Evolutionary conservation across 1,284 basidiomycete species (phyloP).

Genomic region (Cryptococcus sp.): DNA sequence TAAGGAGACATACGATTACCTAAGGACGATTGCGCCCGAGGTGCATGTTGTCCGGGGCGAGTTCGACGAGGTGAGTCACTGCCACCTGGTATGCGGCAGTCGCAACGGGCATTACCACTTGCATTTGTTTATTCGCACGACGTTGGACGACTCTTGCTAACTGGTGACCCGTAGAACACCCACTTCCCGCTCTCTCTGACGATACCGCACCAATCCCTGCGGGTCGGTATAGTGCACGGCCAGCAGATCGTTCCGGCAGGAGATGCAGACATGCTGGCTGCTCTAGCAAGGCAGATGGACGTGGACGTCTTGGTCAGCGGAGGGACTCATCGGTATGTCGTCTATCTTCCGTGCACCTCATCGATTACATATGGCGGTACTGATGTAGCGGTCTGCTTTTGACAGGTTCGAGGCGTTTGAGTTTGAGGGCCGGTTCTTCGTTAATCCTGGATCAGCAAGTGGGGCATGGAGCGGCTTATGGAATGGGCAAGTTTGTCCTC

Average conservation of each 20-base stretch:
- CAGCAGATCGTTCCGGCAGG: constrained; percentile 93
- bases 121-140: neutral
- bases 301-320: constrained; percentile 94
- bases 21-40: constrained; percentile 94
- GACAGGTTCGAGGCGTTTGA: constrained; percentile 89
- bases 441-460: constrained; percentile 94
- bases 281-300: constrained; percentile 91
- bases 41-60: constrained; percentile 91
- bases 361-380: no score
- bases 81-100: neutral
- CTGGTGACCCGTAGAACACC: constrained; percentile 32
- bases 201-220: constrained; percentile 74
- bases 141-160: neutral
- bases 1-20: constrained; percentile 94
- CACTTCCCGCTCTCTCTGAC: constrained; percentile 80
- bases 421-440: constrained; percentile 87
- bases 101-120: no score
- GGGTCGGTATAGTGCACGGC: constrained; percentile 91
- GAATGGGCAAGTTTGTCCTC: constrained; percentile 61
- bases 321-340: constrained; percentile 84
- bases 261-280: constrained; percentile 82
- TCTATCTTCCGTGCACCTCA: neutral
- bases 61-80: constrained; percentile 78
- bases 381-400: neutral
- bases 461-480: constrained; percentile 86